phyloP scores from a whole-genome alignment of 164 flowering plant species.

The Pachysandra terminalis region DNA sequence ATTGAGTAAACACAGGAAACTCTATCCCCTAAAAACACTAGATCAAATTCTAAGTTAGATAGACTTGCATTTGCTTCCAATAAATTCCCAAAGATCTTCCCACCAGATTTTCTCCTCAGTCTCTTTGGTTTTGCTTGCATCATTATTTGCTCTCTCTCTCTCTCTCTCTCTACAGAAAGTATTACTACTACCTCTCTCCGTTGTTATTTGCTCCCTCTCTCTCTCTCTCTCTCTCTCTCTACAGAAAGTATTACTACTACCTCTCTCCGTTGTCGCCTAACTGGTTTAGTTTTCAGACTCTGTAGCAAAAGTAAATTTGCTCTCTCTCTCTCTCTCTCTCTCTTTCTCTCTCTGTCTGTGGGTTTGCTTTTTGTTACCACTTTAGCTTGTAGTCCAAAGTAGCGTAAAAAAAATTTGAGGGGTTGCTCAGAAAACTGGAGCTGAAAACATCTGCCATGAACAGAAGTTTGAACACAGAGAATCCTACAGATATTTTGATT shows the following conservation, averaged over 20 bases:
- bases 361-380: background rate
- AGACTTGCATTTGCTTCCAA: background rate
- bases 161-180: constrained; percentile 1
- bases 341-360: too few relatives aligned
- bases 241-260: constrained; percentile 10
- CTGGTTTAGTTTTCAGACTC: background rate
- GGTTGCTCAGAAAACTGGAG: constrained; percentile 1
- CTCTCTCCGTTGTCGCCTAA: background rate
- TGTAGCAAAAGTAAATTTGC: background rate
- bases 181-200: constrained; percentile 5
- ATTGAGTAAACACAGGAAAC: too few relatives aligned
- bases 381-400: background rate
- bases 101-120: constrained; percentile 26
- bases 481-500: constrained; percentile 55
- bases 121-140: constrained; percentile 28
- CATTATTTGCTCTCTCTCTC: constrained; percentile 15
- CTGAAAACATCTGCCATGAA: constrained; percentile 34
- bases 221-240: background rate
- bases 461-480: constrained; percentile 58
- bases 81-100: constrained; percentile 39
- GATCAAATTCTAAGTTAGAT: background rate
- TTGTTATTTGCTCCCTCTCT: too few relatives aligned
- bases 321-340: background rate
- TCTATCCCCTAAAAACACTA: too few relatives aligned
- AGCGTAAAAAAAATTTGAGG: background rate